phyloP scores from a whole-genome alignment of 768 basidiomycete genomes.

The Leucosporidium creatinivorum region DNA sequence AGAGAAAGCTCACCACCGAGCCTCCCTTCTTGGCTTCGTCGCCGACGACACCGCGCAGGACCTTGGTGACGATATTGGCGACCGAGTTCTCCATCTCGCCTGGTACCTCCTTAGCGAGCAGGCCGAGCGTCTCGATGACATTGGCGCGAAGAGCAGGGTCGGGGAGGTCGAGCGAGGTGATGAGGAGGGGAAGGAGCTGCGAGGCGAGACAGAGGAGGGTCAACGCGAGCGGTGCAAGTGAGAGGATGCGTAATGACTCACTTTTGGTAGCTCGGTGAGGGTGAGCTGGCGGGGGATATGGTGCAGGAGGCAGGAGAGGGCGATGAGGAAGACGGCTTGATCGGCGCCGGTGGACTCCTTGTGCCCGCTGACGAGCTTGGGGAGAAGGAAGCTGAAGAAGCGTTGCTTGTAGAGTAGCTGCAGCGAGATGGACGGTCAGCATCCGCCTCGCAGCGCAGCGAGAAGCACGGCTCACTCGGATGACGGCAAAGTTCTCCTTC shows the following conservation, averaged over 20 bases:
- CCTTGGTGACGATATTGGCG: constrained; percentile 57
- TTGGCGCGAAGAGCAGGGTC: constrained; percentile 65
- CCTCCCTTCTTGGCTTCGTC: constrained; percentile 3
- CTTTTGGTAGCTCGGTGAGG: constrained; percentile 56
- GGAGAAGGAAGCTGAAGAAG: constrained; percentile 63
- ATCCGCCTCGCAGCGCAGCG: background rate
- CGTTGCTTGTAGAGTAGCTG: constrained; percentile 46
- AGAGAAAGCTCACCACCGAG: constrained; percentile 12
- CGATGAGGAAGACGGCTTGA: constrained; percentile 63
- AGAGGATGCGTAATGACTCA: constrained; percentile 27
- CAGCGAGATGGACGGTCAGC: background rate
- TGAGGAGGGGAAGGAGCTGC: constrained; percentile 82
- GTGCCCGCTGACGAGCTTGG: constrained; percentile 64
- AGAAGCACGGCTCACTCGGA: constrained; percentile 53
- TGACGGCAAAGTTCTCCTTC: constrained; percentile 67
- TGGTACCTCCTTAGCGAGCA: constrained; percentile 55
- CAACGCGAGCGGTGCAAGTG: background rate
- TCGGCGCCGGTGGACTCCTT: constrained; percentile 40
- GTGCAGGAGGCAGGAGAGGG: constrained; percentile 70
- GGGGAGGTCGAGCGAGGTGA: constrained; percentile 73
- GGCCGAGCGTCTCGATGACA: constrained; percentile 70
- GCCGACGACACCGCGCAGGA: constrained; percentile 55
- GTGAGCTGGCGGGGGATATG: constrained; percentile 71
- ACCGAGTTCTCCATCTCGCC: constrained; percentile 60
- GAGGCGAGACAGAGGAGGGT: background rate